A percentile compares a stretch with the other conserved stretches of the same genome.
Conservation (phyloP, 345 rosid genomes). For the Corymbia maculata region DNA sequence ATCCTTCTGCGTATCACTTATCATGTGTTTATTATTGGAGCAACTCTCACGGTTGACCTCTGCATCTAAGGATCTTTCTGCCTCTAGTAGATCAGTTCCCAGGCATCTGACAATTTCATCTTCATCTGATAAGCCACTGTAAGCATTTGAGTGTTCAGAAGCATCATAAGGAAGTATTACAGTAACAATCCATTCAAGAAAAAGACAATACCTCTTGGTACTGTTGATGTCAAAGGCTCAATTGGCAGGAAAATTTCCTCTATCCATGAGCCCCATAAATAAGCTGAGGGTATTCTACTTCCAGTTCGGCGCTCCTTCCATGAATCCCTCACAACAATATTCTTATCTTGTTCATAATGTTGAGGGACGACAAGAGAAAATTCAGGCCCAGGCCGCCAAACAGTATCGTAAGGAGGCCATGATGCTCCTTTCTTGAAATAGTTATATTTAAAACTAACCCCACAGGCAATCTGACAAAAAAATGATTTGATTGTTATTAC, state of each 20-base stretch:
- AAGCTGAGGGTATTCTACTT: constrained; percentile 18
- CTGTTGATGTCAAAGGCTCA: constrained; percentile 16
- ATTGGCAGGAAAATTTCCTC: constrained; percentile 38
- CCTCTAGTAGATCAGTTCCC: constrained; percentile 11
- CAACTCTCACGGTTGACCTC: constrained; percentile 20
- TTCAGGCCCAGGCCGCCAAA: constrained; percentile 86
- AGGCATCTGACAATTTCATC: constrained; percentile 11
- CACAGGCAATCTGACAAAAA: constrained; percentile 52
- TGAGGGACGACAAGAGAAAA: constrained; percentile 62
- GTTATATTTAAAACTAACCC: constrained; percentile 77
- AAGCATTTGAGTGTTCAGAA: constrained; percentile 87
- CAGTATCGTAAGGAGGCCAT: constrained; percentile 35
- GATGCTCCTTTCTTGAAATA: constrained; percentile 50
- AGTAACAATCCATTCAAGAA: constrained; percentile 4
- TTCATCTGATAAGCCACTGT: constrained; percentile 96
- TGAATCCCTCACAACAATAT: constrained; percentile 65
- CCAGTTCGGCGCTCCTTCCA: constrained; percentile 43
- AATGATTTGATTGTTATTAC: background rate
- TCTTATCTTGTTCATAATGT: constrained; percentile 22
- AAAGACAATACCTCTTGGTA: constrained; percentile 50
- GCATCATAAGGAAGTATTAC: constrained; percentile 19
- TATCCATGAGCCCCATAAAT: constrained; percentile 76
- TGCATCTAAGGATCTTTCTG: constrained; percentile 22
- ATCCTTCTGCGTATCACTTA: constrained; percentile 8
- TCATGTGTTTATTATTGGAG: constrained; percentile 13